Evolutionary conservation across 2,329 filamentous ascomycete genomes (phyloP).

Genomic region (Aureobasidium sp.): DNA sequence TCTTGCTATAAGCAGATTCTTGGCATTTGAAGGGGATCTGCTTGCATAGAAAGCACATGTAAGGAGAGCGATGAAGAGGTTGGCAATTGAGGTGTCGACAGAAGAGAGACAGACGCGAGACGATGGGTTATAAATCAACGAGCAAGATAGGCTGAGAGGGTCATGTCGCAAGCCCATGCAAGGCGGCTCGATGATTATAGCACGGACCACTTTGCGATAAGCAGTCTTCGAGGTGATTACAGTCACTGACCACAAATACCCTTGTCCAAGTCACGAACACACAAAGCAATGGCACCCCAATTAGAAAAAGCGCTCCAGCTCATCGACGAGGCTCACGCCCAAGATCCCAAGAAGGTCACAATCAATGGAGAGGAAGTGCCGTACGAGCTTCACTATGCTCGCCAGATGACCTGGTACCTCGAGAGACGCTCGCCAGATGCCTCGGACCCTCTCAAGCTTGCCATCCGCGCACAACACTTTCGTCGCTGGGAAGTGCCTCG

Average conservation of each 20-base stretch:
- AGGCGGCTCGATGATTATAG: neutral
- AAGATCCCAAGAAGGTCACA: constrained; percentile 55
- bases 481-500: constrained; percentile 79
- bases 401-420: constrained; percentile 72
- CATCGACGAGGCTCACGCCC: constrained; percentile 66
- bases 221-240: neutral
- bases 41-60: neutral
- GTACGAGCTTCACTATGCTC: constrained; percentile 77
- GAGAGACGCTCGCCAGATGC: constrained; percentile 52
- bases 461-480: constrained; percentile 79
- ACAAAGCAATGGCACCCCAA: constrained; percentile 17
- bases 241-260: neutral
- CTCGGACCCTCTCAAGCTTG: constrained; percentile 61
- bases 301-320: constrained; percentile 49
- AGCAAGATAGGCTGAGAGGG: neutral
- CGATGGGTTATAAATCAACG: neutral
- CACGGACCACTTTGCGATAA: constrained; percentile 12
- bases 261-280: neutral
- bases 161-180: neutral
- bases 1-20: neutral
- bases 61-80: neutral
- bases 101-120: neutral
- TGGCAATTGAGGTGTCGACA: neutral
- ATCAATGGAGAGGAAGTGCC: constrained; percentile 45
- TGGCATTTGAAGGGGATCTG: neutral